Evolutionary conservation across 2,329 filamentous ascomycete species (phyloP).

Genomic region (Chaetomiaceae sp.): DNA sequence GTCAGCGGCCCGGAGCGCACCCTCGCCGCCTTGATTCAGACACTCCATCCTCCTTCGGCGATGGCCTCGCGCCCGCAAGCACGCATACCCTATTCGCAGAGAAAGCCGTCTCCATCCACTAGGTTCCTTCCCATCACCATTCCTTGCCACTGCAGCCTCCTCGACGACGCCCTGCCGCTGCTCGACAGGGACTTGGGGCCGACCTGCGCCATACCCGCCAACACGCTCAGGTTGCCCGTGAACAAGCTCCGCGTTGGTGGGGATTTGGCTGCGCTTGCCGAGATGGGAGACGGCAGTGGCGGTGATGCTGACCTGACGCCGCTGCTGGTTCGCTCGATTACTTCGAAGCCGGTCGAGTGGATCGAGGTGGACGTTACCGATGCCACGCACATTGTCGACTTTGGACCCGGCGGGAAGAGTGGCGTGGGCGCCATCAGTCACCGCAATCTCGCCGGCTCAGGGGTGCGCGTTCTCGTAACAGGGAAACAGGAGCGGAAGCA

Average conservation of each 20-base stretch:
- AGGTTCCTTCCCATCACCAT: conserved; percentile 6
- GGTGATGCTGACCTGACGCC: neutral
- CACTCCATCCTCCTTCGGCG: neutral
- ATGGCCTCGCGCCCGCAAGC: neutral
- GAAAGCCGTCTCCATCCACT: neutral
- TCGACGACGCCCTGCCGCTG: neutral
- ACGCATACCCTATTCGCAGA: neutral
- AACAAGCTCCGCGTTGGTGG: neutral
- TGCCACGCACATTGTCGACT: neutral
- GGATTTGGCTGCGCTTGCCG: neutral
- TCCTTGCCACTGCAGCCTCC: conserved; percentile 1
- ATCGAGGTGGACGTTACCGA: neutral
- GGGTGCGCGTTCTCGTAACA: neutral
- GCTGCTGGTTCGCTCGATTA: neutral
- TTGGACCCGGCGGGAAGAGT: conserved; percentile 1
- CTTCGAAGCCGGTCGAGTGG: conserved; percentile 1
- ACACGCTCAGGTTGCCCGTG: neutral
- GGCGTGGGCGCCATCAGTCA: neutral
- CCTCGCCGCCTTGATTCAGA: neutral
- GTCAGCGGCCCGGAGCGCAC: conserved; percentile 5
- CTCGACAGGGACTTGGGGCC: conserved; percentile 1
- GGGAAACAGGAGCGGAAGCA: neutral
- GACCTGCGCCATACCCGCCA: neutral
- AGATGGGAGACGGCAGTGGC: neutral
- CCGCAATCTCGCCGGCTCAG: neutral